Evolutionary conservation across 495 filamentous ascomycete species (phyloP).

Genomic region (Lasiosphaeris hirsuta): DNA sequence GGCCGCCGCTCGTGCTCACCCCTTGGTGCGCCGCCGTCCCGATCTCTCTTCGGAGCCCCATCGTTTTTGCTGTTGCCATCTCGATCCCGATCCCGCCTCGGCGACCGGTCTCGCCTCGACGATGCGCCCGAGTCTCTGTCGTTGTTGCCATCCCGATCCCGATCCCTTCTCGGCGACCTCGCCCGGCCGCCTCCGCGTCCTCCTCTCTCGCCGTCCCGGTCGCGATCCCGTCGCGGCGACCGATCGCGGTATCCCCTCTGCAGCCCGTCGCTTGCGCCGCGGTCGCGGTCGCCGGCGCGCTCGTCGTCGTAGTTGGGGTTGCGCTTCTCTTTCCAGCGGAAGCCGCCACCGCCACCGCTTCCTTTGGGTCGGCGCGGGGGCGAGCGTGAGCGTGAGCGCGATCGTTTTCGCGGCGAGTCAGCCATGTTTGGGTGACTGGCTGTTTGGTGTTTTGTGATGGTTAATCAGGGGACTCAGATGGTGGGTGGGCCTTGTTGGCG

Average conservation of each 20-base stretch:
- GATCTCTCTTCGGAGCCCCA: conserved; percentile 23
- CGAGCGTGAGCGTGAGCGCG: conserved; percentile 36
- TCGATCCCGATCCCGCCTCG: conserved; percentile 12
- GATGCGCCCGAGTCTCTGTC: conserved; percentile 19
- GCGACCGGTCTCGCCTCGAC: too few species aligned
- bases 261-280: conserved; percentile 38
- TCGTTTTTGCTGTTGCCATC: conserved; percentile 23
- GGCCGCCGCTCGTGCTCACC: too few species aligned
- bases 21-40: conserved; percentile 10
- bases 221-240: conserved; percentile 35
- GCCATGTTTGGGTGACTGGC: conserved; percentile 20
- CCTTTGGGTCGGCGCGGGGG: conserved; percentile 37
- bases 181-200: conserved; percentile 13
- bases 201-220: conserved; percentile 22
- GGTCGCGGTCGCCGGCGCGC: conserved; percentile 39
- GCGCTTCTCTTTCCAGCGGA: conserved; percentile 66
- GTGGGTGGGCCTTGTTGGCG: not conserved
- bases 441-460: conserved; percentile 3
- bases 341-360: conserved; percentile 50
- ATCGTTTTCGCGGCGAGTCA: conserved; percentile 27
- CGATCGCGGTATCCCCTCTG: conserved; percentile 55
- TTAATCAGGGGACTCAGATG: not conserved
- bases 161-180: conserved; percentile 5
- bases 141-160: conserved; percentile 12
- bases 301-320: conserved; percentile 47